A percentile compares a stretch with the other conserved stretches of the same genome.
phyloP scores from a whole-genome alignment of 768 basidiomycete species.

The Udeniomyces megalosporus region DNA sequence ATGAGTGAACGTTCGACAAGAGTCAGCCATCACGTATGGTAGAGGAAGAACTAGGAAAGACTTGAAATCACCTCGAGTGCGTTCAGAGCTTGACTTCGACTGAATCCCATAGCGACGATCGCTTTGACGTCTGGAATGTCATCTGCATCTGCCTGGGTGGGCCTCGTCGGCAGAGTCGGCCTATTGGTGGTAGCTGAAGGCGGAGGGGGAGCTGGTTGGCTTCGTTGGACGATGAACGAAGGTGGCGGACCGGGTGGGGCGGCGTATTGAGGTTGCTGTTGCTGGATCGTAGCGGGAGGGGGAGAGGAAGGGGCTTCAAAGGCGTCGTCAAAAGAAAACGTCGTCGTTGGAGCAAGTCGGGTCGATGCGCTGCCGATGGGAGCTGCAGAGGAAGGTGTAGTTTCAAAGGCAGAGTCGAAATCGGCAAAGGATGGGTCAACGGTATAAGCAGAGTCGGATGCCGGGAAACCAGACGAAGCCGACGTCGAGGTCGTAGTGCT shows the following conservation, averaged over 20 bases:
- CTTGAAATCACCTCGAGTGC: conserved; percentile 18
- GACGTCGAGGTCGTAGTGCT: conserved; percentile 20
- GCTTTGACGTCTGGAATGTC: conserved; percentile 15
- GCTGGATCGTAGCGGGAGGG: conserved; percentile 15
- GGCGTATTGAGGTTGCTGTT: not conserved
- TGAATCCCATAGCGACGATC: conserved; percentile 16
- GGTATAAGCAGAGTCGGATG: conserved; percentile 3
- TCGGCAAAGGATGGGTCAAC: conserved; percentile 29
- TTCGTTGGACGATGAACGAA: not conserved
- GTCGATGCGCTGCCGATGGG: conserved; percentile 18
- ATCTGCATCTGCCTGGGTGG: conserved; percentile 6
- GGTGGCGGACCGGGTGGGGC: conserved; percentile 13
- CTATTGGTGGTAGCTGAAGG: not conserved
- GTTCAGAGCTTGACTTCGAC: conserved; percentile 11
- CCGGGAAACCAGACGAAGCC: conserved; percentile 26
- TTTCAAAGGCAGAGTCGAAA: conserved; percentile 31
- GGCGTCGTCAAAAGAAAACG: conserved; percentile 41
- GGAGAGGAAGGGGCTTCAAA: conserved; percentile 36
- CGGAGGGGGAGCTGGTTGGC: not conserved
- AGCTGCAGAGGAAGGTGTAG: conserved; percentile 19
- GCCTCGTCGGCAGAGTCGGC: conserved; percentile 4
- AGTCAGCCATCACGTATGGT: too few species aligned
- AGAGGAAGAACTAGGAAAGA: not conserved
- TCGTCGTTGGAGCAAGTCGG: conserved; percentile 1
- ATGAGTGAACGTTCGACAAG: not conserved